phyloP scores from a whole-genome alignment of 805 yeast species.

The Kluyveromyces wickerhamii region DNA sequence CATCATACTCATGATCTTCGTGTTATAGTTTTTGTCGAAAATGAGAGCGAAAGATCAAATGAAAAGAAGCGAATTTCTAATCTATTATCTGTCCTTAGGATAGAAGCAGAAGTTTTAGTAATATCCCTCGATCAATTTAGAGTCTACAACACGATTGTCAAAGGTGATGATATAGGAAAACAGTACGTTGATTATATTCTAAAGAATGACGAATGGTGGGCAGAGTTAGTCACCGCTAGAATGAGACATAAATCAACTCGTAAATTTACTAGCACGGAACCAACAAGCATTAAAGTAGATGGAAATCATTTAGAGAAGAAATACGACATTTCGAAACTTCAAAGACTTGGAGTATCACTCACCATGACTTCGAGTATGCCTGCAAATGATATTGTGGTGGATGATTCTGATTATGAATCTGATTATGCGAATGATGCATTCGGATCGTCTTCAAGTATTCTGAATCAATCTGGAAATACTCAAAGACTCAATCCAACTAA shows the following conservation, averaged over 20 bases:
- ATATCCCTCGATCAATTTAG: constrained; percentile 52
- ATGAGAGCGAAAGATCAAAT: constrained; percentile 55
- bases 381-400: constrained; percentile 22
- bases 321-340: constrained; percentile 51
- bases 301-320: constrained; percentile 20
- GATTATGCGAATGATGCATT: constrained; percentile 14
- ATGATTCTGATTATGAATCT: constrained; percentile 23
- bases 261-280: constrained; percentile 27
- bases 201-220: constrained; percentile 81
- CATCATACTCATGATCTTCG: constrained; percentile 63
- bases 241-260: constrained; percentile 22
- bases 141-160: constrained; percentile 68
- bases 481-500: not conserved
- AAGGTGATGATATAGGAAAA: constrained; percentile 45
- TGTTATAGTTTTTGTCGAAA: constrained; percentile 86
- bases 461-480: constrained; percentile 7
- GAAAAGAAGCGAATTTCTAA: constrained; percentile 57
- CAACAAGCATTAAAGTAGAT: constrained; percentile 19
- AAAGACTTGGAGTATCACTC: constrained; percentile 69
- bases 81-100: constrained; percentile 68
- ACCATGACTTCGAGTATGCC: constrained; percentile 62
- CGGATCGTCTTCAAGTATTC: constrained; percentile 3
- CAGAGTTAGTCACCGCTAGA: constrained; percentile 54
- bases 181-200: constrained; percentile 45
- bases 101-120: constrained; percentile 73